phyloP scores from a whole-genome alignment of 257 asterid species.

The Solanum microdontum region DNA sequence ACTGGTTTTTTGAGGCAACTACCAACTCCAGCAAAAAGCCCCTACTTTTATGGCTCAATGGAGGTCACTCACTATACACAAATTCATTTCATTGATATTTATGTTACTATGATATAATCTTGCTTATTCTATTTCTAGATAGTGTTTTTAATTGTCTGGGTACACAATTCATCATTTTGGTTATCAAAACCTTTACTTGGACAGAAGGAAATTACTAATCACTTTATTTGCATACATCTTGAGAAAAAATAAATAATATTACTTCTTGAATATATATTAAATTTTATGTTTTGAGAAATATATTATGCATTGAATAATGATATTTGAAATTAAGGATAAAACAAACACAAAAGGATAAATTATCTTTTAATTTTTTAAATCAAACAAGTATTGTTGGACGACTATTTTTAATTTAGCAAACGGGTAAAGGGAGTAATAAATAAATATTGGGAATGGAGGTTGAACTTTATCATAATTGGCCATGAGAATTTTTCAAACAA shows the following conservation, averaged over 20 bases:
- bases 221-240: background rate
- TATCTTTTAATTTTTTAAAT: background rate
- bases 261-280: background rate
- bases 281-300: background rate
- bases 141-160: background rate
- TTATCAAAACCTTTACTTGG: background rate
- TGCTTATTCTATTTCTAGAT: background rate
- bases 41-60: slow-evolving; percentile 67
- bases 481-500: background rate
- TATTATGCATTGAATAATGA: background rate
- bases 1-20: slow-evolving; percentile 74
- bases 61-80: slow-evolving; percentile 32
- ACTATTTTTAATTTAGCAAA: no score
- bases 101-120: background rate
- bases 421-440: background rate
- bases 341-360: no score
- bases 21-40: slow-evolving; percentile 27
- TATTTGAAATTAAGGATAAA: no score
- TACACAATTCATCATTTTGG: background rate
- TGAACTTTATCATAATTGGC: background rate
- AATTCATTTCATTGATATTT: background rate
- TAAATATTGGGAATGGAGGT: background rate
- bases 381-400: background rate
- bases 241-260: no score
- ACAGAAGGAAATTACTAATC: no score